Evolutionary conservation across 768 basidiomycete genomes (phyloP).

Genomic region (Fibroporia radiculosa): DNA sequence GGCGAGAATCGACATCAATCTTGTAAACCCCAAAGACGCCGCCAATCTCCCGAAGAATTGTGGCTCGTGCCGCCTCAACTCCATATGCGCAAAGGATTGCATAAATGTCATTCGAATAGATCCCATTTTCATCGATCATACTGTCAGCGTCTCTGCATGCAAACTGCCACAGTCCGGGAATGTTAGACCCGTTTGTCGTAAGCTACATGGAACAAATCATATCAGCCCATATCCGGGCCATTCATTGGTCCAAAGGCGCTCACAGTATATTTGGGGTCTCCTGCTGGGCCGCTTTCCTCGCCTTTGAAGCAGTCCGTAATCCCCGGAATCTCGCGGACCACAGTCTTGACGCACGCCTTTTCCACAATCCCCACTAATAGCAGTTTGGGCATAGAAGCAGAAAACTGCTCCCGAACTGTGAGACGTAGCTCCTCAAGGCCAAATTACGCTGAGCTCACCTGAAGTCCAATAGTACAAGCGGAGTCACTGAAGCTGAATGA

Average conservation of each 20-base stretch:
- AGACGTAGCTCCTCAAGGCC: background rate
- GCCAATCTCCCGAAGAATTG: conserved; percentile 86
- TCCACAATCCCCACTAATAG: conserved; percentile 92
- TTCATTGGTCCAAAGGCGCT: conserved; percentile 1
- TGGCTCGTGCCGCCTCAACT: conserved; percentile 90
- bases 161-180: conserved; percentile 81
- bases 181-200: conserved; percentile 90
- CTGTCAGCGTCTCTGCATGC: conserved; percentile 36
- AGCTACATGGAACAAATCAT: conserved; percentile 34
- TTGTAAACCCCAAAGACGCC: conserved; percentile 92
- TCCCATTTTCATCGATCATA: conserved; percentile 63
- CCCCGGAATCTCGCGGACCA: conserved; percentile 85
- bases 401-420: conserved; percentile 49
- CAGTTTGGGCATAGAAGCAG: conserved; percentile 83
- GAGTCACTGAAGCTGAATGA: conserved; percentile 63
- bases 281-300: conserved; percentile 50
- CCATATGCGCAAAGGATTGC: conserved; percentile 89
- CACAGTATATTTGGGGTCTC: conserved; percentile 43
- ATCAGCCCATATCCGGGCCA: background rate
- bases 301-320: conserved; percentile 83
- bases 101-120: conserved; percentile 94
- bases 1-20: conserved; percentile 90
- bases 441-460: conserved; percentile 45
- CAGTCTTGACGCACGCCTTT: conserved; percentile 70
- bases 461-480: conserved; percentile 72